Evolutionary conservation across 108 stramenopile genomes (phyloP), one percentile per base, ranked within the genome.

Genomic region (Schizochytrium sp.): DNA sequence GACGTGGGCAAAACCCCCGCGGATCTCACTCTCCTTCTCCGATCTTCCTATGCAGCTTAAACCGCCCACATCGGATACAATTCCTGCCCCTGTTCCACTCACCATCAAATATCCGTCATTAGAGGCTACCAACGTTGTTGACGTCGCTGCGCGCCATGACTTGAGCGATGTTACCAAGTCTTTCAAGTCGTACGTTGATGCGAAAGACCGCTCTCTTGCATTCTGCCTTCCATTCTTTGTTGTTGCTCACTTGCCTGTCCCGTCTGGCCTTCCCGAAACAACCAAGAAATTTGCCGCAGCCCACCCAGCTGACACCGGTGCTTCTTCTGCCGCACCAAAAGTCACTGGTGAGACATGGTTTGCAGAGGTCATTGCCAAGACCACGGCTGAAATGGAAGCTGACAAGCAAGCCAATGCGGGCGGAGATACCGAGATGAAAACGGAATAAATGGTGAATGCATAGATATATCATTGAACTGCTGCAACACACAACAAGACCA

Each of bases 281-380:
- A 69, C 44, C 28, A 13, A 38, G 10, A 69, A 3, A 8, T 69
- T 69, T 15, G 64, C 64, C 64, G 28, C 12, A 7, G 64, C 40
- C 19, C 64, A 69, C 28, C 12, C 12, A 7, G 64, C 40, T 15
- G 8, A 7, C 42, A 44, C 64, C 64, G 7, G 42, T 38, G 12
- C 64, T 13, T 0, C 12, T 38, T 7, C 64, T 0, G 28, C 28
- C 28, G 28, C 28, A 28, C 28, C 28, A 28, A 28, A 28, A 28
- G 28, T 69, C 12, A 69, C 12, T 8, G 64, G 64, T 15, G 64
- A 69, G 64, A 69, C 64, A 44, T 69, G 64, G 64, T 69, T 69
- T 15, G 64, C 64, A 8, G 64, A 69, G 0, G 64, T 69, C 28
- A 38, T 69, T 8, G 64, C 64, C 15, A 69, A 69, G 64, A 69